Evolutionary conservation across 2,329 filamentous ascomycete species (phyloP).

Genomic region (Rutstroemia sp.): DNA sequence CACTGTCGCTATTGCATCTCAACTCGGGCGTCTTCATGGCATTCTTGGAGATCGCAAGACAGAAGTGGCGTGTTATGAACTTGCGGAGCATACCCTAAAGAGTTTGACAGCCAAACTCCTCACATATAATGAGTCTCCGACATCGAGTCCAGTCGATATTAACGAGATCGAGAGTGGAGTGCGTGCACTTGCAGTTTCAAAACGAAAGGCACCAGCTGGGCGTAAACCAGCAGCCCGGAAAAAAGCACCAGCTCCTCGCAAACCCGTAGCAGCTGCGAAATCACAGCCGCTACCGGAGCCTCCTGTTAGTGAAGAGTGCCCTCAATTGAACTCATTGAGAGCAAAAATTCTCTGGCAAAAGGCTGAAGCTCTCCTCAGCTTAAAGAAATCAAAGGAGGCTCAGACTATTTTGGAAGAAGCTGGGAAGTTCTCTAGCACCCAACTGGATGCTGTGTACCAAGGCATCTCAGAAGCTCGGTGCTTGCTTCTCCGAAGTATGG

Average conservation of each 20-base stretch:
- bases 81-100: constrained; percentile 38
- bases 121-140: constrained; percentile 23
- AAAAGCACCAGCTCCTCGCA: constrained; percentile 26
- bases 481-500: constrained; percentile 59
- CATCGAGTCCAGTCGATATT: constrained; percentile 12
- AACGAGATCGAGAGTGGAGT: constrained; percentile 18
- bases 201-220: constrained; percentile 23
- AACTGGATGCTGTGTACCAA: constrained; percentile 37
- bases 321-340: constrained; percentile 35
- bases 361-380: constrained; percentile 38
- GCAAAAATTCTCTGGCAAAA: constrained; percentile 43
- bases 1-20: constrained; percentile 43
- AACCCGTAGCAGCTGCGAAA: constrained; percentile 24
- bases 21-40: constrained; percentile 47
- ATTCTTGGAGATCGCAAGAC: constrained; percentile 39
- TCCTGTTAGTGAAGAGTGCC: constrained; percentile 28
- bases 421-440: constrained; percentile 36
- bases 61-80: constrained; percentile 41
- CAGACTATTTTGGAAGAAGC: constrained; percentile 46
- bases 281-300: constrained; percentile 13
- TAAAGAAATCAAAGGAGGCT: constrained; percentile 49
- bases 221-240: constrained; percentile 17
- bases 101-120: constrained; percentile 32
- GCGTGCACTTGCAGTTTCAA: constrained; percentile 26
- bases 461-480: constrained; percentile 60